Conservation (phyloP, 805 yeast genomes). For the Candida cerambycidarum region DNA sequence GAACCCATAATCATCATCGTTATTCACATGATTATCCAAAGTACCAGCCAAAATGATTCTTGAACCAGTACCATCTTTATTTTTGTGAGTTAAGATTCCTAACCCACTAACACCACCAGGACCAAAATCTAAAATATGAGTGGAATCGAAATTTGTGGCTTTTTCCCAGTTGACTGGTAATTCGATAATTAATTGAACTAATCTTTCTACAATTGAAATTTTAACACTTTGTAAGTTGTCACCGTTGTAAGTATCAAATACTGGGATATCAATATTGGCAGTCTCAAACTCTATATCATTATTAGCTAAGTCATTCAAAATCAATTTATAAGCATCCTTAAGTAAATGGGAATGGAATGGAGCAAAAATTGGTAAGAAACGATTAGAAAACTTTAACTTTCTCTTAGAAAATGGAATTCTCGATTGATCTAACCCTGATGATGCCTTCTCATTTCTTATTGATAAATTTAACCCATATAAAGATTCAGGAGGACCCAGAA, state of each 20-base stretch:
- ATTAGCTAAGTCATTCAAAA: constrained; percentile 60
- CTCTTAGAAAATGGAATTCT: constrained; percentile 93
- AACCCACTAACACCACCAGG: constrained; percentile 98
- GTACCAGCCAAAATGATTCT: constrained; percentile 94
- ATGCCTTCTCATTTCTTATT: constrained; percentile 91
- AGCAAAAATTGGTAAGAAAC: constrained; percentile 92
- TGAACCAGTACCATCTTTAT: constrained; percentile 98
- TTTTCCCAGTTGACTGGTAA: constrained; percentile 93
- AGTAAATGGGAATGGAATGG: constrained; percentile 96
- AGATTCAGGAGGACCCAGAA: constrained; percentile 98
- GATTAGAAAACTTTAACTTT: constrained; percentile 87
- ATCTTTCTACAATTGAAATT: constrained; percentile 53
- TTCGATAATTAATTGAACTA: constrained; percentile 79
- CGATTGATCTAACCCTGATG: constrained; percentile 91
- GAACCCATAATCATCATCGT: constrained; percentile 84
- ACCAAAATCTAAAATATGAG: constrained; percentile 95
- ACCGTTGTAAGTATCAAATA: constrained; percentile 87
- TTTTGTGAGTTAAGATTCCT: constrained; percentile 94
- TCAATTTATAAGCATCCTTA: constrained; percentile 64
- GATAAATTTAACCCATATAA: constrained; percentile 91
- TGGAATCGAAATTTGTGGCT: constrained; percentile 77
- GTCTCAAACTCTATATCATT: constrained; percentile 58
- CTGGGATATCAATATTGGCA: constrained; percentile 72
- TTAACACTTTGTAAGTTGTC: constrained; percentile 59
- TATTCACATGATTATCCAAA: constrained; percentile 50